phyloP scores from a whole-genome alignment of 345 rosid species.

The Sonneratia caseolaris region DNA sequence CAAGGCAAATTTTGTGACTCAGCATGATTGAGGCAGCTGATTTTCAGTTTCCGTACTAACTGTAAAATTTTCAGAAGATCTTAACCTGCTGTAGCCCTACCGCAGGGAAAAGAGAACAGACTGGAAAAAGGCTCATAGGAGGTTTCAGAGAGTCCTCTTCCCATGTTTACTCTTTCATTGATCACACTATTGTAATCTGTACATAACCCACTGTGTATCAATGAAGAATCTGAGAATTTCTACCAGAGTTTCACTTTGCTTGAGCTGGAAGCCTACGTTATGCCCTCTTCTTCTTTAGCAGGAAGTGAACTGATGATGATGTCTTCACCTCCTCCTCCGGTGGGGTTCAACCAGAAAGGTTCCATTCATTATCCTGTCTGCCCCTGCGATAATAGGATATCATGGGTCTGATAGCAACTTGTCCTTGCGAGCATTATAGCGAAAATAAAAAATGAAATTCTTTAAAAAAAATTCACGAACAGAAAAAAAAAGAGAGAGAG shows the following conservation, averaged over 20 bases:
- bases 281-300: not conserved
- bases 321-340: not conserved
- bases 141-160: not conserved
- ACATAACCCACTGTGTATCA: slow-evolving; percentile 15
- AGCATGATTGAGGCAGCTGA: not conserved
- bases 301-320: slow-evolving; percentile 3
- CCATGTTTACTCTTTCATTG: slow-evolving; percentile 1
- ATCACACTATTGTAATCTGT: slow-evolving; percentile 19
- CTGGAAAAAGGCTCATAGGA: not conserved
- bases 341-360: slow-evolving; percentile 14
- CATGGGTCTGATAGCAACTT: slow-evolving; percentile 11
- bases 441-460: not conserved
- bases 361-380: slow-evolving; percentile 13
- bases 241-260: slow-evolving; percentile 23
- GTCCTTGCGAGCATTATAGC: slow-evolving; percentile 2
- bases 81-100: not conserved
- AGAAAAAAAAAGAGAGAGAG: too few species aligned
- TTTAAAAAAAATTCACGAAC: not conserved
- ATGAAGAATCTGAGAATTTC: slow-evolving; percentile 10
- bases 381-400: slow-evolving; percentile 11
- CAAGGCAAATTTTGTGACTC: slow-evolving; percentile 75
- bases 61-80: slow-evolving; percentile 3
- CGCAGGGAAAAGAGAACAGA: too few species aligned
- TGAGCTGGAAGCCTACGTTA: not conserved
- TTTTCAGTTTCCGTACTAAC: slow-evolving; percentile 18